Evolutionary conservation across 1,284 basidiomycete genomes (phyloP).

Genomic region (Trametes versicolor): DNA sequence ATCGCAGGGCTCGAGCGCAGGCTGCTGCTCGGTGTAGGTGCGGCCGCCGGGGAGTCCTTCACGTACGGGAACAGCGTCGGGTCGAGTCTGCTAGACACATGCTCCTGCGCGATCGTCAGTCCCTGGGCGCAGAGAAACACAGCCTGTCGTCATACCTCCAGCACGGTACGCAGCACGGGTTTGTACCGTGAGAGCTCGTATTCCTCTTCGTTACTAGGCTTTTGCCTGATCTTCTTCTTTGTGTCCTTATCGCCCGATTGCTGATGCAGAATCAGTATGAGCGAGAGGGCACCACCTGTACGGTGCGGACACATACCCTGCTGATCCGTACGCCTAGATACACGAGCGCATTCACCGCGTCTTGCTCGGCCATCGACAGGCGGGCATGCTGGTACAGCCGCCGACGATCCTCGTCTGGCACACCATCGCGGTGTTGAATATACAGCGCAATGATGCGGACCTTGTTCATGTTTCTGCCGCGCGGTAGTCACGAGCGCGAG

Average conservation of each 20-base stretch:
- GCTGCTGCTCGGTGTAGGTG: slow-evolving; percentile 53
- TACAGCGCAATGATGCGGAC: slow-evolving; percentile 97
- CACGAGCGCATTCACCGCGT: slow-evolving; percentile 90
- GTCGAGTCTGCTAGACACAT: slow-evolving; percentile 84
- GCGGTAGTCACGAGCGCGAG: slow-evolving; percentile 18
- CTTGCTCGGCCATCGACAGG: slow-evolving; percentile 89
- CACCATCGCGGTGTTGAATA: slow-evolving; percentile 95
- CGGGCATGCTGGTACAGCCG: slow-evolving; percentile 97
- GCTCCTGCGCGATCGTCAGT: slow-evolving; percentile 67
- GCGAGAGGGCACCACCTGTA: background rate
- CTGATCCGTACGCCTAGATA: slow-evolving; percentile 88
- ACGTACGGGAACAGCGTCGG: slow-evolving; percentile 88
- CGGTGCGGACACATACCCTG: slow-evolving; percentile 62
- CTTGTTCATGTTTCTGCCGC: slow-evolving; percentile 85
- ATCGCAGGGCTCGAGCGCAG: slow-evolving; percentile 50
- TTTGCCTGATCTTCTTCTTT: slow-evolving; percentile 86
- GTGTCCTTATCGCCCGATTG: slow-evolving; percentile 77
- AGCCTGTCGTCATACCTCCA: slow-evolving; percentile 39
- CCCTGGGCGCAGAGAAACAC: background rate
- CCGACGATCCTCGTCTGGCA: slow-evolving; percentile 96
- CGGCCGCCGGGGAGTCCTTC: slow-evolving; percentile 78
- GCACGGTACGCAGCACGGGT: slow-evolving; percentile 84
- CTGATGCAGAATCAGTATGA: slow-evolving; percentile 47
- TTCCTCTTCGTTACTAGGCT: slow-evolving; percentile 79
- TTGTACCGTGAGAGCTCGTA: slow-evolving; percentile 97